phyloP scores from a whole-genome alignment of 2,329 filamentous ascomycete genomes.

The Pseudogymnoascus sp. region DNA sequence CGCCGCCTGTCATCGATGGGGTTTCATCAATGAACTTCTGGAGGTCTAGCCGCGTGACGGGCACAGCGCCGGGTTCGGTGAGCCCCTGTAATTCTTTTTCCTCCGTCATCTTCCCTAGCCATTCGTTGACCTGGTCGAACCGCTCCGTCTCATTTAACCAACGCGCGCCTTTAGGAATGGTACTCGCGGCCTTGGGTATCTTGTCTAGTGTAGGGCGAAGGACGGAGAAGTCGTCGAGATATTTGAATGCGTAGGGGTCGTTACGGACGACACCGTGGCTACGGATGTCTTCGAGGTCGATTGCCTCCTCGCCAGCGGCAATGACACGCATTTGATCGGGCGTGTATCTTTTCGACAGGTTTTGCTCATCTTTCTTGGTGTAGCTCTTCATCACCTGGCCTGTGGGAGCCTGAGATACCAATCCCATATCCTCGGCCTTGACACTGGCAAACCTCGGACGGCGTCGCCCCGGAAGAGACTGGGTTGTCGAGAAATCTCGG shows the following conservation, averaged over 20 bases:
- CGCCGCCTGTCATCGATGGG: constrained; percentile 9
- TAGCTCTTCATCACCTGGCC: constrained; percentile 54
- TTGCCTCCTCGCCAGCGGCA: constrained; percentile 68
- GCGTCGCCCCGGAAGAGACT: constrained; percentile 30
- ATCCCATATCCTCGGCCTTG: constrained; percentile 30
- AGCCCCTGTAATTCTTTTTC: not conserved
- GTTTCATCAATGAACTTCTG: constrained; percentile 10
- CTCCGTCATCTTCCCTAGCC: constrained; percentile 29
- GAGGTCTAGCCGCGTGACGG: constrained; percentile 10
- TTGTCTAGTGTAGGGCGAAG: constrained; percentile 74
- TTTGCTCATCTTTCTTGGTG: constrained; percentile 55
- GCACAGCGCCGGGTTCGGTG: not conserved
- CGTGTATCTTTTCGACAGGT: constrained; percentile 63
- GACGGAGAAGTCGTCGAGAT: constrained; percentile 75
- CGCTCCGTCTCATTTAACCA: constrained; percentile 57
- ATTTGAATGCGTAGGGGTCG: constrained; percentile 65
- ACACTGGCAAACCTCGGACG: constrained; percentile 34
- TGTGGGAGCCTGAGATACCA: constrained; percentile 21
- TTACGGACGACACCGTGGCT: constrained; percentile 63
- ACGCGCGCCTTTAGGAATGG: constrained; percentile 33
- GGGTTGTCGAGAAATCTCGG: constrained; percentile 42
- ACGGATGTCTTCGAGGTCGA: constrained; percentile 67
- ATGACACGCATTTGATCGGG: constrained; percentile 75
- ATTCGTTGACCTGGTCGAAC: constrained; percentile 47
- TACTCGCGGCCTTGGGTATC: constrained; percentile 38